These are phyloP conservation scores for Terfezia boudieri DNA, from an alignment of 495 filamentous ascomycete species.

Conservation along the genomic window DNA sequence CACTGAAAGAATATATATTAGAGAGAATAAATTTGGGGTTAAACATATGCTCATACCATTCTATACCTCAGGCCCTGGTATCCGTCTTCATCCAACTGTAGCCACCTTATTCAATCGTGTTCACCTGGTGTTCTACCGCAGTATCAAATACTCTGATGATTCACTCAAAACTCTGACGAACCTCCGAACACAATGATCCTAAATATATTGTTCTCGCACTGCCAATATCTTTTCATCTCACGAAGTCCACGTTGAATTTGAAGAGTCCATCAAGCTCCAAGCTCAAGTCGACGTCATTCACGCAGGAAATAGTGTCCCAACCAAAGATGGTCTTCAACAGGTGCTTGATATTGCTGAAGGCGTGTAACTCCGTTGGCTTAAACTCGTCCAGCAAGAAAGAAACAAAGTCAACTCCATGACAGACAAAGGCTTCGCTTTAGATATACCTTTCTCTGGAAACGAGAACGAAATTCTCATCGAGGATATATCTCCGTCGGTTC, in stretches of 20 bases:
- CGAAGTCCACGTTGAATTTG: slow-evolving; percentile 58
- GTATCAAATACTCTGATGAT: slow-evolving; percentile 93
- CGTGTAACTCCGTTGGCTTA: slow-evolving; percentile 60
- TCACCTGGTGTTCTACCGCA: slow-evolving; percentile 87
- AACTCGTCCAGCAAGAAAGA: slow-evolving; percentile 52
- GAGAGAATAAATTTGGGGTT: background rate
- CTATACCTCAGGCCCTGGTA: slow-evolving; percentile 39
- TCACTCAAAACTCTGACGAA: slow-evolving; percentile 79
- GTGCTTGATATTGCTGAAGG: slow-evolving; percentile 52
- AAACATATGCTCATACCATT: slow-evolving; percentile 1
- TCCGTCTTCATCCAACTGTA: slow-evolving; percentile 51
- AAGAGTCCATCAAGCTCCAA: slow-evolving; percentile 64
- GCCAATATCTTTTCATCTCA: slow-evolving; percentile 71
- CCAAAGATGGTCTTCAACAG: slow-evolving; percentile 36
- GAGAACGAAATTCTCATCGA: slow-evolving; percentile 63
- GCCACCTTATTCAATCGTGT: slow-evolving; percentile 78
- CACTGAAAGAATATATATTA: background rate
- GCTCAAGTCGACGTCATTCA: slow-evolving; percentile 63
- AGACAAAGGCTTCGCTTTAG: background rate
- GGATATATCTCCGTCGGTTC: slow-evolving; percentile 75
- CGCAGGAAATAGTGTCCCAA: slow-evolving; percentile 53
- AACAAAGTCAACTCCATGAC: slow-evolving; percentile 24
- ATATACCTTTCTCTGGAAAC: slow-evolving; percentile 28
- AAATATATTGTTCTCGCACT: slow-evolving; percentile 78
- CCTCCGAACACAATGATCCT: slow-evolving; percentile 67